These are phyloP conservation scores for Uromyces viciae-fabae DNA, from an alignment of 1,284 basidiomycete species.

Conservation along the genomic window DNA sequence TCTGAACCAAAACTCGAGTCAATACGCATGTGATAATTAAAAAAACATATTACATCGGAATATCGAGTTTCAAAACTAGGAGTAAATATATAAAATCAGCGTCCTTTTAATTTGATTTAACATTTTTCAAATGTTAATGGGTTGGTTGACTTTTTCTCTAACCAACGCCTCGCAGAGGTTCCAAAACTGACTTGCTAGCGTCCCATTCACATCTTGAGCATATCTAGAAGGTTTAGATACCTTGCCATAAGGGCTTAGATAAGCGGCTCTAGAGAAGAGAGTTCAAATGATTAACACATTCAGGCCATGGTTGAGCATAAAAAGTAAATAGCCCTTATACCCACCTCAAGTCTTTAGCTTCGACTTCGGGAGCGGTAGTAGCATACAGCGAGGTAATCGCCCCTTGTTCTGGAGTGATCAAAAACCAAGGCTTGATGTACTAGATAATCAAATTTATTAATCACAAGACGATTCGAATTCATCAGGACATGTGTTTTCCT, in stretches of 20 bases:
- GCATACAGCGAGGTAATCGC: constrained; percentile 31
- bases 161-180: constrained; percentile 15
- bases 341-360: constrained; percentile 23
- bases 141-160: constrained; percentile 20
- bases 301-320: too few species aligned
- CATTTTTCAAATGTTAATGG: too few species aligned
- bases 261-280: background rate
- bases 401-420: constrained; percentile 20
- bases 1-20: too few species aligned
- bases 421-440: constrained; percentile 13
- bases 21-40: too few species aligned
- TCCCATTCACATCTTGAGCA: background rate
- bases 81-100: too few species aligned
- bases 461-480: too few species aligned
- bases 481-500: too few species aligned
- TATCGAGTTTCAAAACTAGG: too few species aligned
- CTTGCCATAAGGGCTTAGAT: constrained; percentile 23
- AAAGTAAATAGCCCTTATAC: background rate
- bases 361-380: constrained; percentile 19
- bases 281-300: background rate
- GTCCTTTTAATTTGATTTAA: too few species aligned
- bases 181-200: constrained; percentile 15
- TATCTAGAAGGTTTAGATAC: background rate
- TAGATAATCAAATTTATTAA: too few species aligned
- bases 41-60: too few species aligned